These are phyloP conservation scores for Neurospora sp. DNA, from an alignment of 495 filamentous ascomycete species.

Conservation along the genomic window DNA sequence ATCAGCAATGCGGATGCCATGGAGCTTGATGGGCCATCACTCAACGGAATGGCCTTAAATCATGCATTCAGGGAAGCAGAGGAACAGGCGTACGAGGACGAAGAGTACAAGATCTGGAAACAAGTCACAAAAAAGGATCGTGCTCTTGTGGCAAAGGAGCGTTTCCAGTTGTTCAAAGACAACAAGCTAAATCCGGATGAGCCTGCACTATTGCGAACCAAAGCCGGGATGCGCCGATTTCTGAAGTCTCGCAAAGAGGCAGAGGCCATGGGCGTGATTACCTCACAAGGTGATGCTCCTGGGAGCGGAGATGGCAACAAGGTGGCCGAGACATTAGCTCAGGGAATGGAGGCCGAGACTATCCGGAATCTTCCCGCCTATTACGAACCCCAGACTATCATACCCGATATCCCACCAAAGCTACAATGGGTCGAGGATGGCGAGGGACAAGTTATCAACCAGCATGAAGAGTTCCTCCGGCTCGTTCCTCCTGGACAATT, in stretches of 20 bases:
- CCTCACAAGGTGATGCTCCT: conserved; percentile 35
- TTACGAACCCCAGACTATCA: conserved; percentile 74
- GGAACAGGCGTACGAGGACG: conserved; percentile 55
- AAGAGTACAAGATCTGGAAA: conserved; percentile 96
- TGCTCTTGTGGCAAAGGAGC: conserved; percentile 67
- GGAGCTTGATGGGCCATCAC: conserved; percentile 66
- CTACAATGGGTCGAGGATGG: conserved; percentile 80
- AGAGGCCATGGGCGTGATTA: conserved; percentile 32
- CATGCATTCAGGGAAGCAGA: conserved; percentile 43
- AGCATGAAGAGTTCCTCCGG: conserved; percentile 68
- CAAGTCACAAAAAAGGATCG: conserved; percentile 95
- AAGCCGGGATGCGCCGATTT: conserved; percentile 59
- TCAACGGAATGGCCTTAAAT: conserved; percentile 48
- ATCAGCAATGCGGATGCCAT: conserved; percentile 67
- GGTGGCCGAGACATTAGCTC: conserved; percentile 64
- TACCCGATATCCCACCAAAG: conserved; percentile 70
- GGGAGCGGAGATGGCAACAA: conserved; percentile 30
- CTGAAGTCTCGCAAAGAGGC: conserved; percentile 59
- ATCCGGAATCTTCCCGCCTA: conserved; percentile 80
- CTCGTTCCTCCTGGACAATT: conserved; percentile 68
- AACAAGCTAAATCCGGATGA: conserved; percentile 80
- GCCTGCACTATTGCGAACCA: conserved; percentile 71
- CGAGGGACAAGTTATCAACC: conserved; percentile 76
- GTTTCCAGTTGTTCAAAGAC: conserved; percentile 74
- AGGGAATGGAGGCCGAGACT: conserved; percentile 82